Percentiles rank a stretch among this genome's conserved stretches.
Conservation (phyloP, 2,329 filamentous ascomycete species). For the Cladosporium sp. region DNA sequence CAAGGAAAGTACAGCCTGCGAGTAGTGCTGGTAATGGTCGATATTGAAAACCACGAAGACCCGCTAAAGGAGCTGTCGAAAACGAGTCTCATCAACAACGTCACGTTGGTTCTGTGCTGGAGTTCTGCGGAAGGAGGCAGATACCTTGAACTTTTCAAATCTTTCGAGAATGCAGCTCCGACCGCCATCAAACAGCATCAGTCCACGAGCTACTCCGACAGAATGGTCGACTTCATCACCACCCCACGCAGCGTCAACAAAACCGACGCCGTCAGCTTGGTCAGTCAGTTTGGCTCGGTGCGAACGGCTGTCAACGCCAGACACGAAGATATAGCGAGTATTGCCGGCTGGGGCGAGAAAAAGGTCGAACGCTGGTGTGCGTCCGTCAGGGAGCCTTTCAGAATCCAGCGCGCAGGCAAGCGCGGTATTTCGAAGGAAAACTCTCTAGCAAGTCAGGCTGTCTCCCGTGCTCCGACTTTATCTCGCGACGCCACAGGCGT, state of each 20-base stretch:
- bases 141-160: conserved; percentile 93
- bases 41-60: conserved; percentile 92
- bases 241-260: conserved; percentile 88
- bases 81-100: conserved; percentile 84
- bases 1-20: conserved; percentile 83
- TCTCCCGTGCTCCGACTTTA: conserved; percentile 22
- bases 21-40: conserved; percentile 83
- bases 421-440: conserved; percentile 38
- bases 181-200: conserved; percentile 81
- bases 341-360: conserved; percentile 93
- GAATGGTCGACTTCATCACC: conserved; percentile 87
- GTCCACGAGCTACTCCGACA: conserved; percentile 76
- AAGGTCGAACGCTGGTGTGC: conserved; percentile 84
- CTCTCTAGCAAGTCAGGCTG: conserved; percentile 23
- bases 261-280: conserved; percentile 83
- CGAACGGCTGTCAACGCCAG: conserved; percentile 81
- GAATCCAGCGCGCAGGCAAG: conserved; percentile 66
- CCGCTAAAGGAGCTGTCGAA: conserved; percentile 85
- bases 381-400: conserved; percentile 79
- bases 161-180: conserved; percentile 79
- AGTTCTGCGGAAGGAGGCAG: conserved; percentile 86
- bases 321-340: conserved; percentile 74
- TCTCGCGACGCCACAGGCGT: conserved; percentile 25
- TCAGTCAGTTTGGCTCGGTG: conserved; percentile 87
- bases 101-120: conserved; percentile 92